phyloP scores from a whole-genome alignment of 2,329 filamentous ascomycete species.

The Colletotrichum coccodes region DNA sequence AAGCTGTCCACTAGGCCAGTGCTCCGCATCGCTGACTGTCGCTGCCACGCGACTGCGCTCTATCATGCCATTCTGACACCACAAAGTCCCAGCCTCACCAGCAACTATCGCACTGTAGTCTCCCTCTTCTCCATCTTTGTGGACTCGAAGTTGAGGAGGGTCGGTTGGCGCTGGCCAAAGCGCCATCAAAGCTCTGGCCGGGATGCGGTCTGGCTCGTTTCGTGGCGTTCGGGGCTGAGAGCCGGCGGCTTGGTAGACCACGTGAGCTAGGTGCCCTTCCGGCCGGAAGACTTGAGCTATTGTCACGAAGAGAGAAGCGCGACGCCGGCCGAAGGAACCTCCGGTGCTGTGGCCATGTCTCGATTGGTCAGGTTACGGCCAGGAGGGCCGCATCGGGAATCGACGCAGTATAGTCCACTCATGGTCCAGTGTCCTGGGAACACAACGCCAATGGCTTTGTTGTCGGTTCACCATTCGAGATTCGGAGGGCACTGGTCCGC shows the following conservation, averaged over 20 bases:
- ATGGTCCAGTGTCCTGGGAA: background rate
- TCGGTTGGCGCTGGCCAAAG: background rate
- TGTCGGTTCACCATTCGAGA: background rate
- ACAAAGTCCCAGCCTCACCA: background rate
- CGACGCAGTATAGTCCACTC: background rate
- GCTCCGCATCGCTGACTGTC: background rate
- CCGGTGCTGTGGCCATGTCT: background rate
- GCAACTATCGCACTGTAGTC: background rate
- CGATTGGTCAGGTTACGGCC: background rate
- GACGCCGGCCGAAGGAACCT: background rate
- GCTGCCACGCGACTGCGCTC: background rate
- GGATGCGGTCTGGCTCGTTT: background rate
- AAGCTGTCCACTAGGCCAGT: background rate
- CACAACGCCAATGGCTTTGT: background rate
- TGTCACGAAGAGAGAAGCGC: no score
- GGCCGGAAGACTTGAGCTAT: background rate
- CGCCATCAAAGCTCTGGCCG: background rate
- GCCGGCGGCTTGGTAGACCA: background rate
- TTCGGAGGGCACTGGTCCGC: background rate
- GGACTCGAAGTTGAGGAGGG: no score
- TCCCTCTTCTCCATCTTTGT: background rate
- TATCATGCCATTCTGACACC: conserved; percentile 6
- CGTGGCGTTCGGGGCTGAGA: conserved; percentile 1
- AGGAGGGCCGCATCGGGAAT: conserved; percentile 3
- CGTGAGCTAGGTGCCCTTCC: background rate